phyloP scores from a whole-genome alignment of 306 rosid species.

The Cyclanthera cordifolia region DNA sequence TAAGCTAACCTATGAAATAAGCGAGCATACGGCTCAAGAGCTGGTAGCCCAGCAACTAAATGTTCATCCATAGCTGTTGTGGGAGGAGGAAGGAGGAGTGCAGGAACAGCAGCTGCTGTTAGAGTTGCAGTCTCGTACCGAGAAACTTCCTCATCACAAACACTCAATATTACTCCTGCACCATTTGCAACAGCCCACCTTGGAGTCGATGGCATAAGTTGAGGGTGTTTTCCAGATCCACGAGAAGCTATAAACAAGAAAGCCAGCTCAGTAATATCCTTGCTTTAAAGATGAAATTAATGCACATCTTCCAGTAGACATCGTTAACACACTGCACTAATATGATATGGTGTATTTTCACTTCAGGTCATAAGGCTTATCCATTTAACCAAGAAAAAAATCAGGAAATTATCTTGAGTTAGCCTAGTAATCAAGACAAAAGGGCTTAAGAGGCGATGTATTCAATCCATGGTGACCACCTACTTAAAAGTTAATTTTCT shows the following conservation, averaged over 20 bases:
- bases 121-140: slow-evolving; percentile 92
- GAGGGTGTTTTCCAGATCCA: slow-evolving; percentile 98
- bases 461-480: too few species aligned
- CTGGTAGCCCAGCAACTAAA: slow-evolving; percentile 95
- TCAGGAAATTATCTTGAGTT: background rate
- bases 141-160: slow-evolving; percentile 93
- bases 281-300: background rate
- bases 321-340: background rate
- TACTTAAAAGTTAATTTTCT: too few species aligned
- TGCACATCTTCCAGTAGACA: background rate
- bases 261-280: background rate
- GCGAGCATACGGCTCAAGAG: slow-evolving; percentile 98
- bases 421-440: too few species aligned
- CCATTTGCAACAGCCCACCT: slow-evolving; percentile 99
- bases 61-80: slow-evolving; percentile 95
- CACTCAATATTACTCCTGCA: slow-evolving; percentile 95
- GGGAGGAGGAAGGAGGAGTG: slow-evolving; percentile 96
- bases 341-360: background rate
- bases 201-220: slow-evolving; percentile 86
- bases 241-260: slow-evolving; percentile 46
- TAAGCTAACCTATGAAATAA: slow-evolving; percentile 73
- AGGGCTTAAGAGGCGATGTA: too few species aligned
- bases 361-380: background rate
- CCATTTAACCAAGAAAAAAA: slow-evolving; percentile 5
- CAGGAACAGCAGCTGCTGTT: slow-evolving; percentile 93